phyloP scores from a whole-genome alignment of 108 stramenopile species.

The Aurantiochytrium sp. region DNA sequence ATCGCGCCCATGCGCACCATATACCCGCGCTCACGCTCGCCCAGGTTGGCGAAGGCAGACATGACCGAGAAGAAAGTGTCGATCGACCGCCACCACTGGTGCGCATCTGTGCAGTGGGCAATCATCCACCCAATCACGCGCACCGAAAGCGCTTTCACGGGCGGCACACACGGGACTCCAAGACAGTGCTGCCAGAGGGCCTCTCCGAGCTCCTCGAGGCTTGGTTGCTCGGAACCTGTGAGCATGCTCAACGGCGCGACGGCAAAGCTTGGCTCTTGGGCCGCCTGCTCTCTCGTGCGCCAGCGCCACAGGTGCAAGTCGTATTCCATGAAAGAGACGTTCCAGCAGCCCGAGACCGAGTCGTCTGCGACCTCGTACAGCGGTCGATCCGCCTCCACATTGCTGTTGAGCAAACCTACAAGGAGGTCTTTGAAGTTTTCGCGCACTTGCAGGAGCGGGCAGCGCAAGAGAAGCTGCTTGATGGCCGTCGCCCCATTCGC shows the following conservation, averaged over 20 bases:
- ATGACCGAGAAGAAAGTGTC: not conserved
- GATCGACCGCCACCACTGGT: not conserved
- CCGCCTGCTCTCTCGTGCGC: no score
- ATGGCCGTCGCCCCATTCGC: not conserved
- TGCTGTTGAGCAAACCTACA: not conserved
- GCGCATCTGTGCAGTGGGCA: not conserved
- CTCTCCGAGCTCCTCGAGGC: not conserved
- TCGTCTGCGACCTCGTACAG: not conserved
- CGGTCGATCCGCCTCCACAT: not conserved
- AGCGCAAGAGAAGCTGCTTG: not conserved
- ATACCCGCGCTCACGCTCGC: not conserved
- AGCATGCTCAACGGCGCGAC: no score
- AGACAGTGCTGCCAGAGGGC: not conserved
- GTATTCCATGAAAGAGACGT: not conserved
- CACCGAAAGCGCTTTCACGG: not conserved
- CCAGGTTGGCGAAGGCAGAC: not conserved
- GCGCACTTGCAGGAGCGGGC: not conserved
- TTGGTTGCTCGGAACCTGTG: not conserved
- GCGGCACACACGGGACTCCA: not conserved
- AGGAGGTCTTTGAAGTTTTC: not conserved
- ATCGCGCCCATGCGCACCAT: constrained; percentile 5
- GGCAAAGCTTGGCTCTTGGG: no score
- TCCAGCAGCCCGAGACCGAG: not conserved
- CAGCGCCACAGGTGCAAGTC: no score
- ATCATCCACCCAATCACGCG: constrained; percentile 14